phyloP scores from a whole-genome alignment of 179 eudicot genomes.

The Amaranthus tricolor region DNA sequence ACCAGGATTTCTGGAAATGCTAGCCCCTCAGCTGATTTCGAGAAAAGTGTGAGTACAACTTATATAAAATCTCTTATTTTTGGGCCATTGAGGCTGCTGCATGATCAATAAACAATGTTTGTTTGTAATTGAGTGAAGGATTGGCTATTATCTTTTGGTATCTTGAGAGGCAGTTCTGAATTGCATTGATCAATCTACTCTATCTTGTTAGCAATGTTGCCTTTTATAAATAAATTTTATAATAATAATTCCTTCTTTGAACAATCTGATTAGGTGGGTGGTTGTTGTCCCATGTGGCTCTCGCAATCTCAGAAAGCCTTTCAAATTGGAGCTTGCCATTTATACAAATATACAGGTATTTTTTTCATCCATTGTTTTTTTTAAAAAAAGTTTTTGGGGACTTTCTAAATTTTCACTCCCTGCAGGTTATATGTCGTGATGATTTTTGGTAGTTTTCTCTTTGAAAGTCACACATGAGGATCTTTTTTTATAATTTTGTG shows the following conservation, averaged over 20 bases:
- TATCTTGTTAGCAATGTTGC: not conserved
- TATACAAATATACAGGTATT: slow-evolving; percentile 67
- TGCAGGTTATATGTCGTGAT: not conserved
- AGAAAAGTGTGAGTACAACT: slow-evolving; percentile 75
- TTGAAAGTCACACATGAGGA: not conserved
- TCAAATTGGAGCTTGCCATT: slow-evolving; percentile 91
- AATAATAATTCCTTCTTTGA: not conserved
- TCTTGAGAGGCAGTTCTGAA: slow-evolving; percentile 14
- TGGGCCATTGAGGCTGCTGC: not conserved
- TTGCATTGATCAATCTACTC: not conserved
- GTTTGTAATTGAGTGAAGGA: not conserved
- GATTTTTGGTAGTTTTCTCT: not conserved
- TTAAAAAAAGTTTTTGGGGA: not conserved
- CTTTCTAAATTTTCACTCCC: not conserved
- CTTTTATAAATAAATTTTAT: not conserved
- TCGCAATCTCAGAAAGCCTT: slow-evolving; percentile 65
- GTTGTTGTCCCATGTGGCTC: slow-evolving; percentile 82
- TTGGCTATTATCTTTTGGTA: not conserved
- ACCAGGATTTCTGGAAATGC: slow-evolving; percentile 76
- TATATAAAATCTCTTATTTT: not conserved
- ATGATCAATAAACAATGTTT: not conserved
- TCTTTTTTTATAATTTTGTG: not conserved
- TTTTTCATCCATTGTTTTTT: not conserved
- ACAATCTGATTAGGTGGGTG: slow-evolving; percentile 60
- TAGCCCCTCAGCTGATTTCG: slow-evolving; percentile 80